Base-by-base conservation (phyloP, 345 rosid species). In the Carallia pectinifolia region DNA sequence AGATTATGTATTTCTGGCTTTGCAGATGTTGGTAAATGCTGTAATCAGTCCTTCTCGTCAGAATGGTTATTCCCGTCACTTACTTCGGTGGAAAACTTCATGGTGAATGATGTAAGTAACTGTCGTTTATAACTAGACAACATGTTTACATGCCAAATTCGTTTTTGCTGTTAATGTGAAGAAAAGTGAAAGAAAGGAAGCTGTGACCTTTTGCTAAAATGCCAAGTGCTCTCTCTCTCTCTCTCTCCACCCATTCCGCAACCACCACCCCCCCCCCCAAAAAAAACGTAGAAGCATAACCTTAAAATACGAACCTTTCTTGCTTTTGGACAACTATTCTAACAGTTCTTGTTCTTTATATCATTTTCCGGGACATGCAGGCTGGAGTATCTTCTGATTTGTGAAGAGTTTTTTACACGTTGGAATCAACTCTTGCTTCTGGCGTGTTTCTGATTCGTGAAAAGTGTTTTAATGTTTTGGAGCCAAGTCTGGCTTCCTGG, bases 11-110 rank as follows among this genome's bases (percentile, higher is more conserved):
- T 37, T 36, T 50, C 6, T 71, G 56, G 54, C 62, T 54, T 56
- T 78, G 60, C 80, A 84, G 88, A 65, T 79, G 72, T 19, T 61
- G 53, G 52, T 15, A 68, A 74, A 65, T 74, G 59, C 40, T 37
- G 68, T 69, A 72, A 38, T 50, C 30, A 40, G 55, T 48, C 76
- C 30, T 87, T 82, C 76, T 44, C 68, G 18, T 85, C 74, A 38
- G 83, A 89, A 81, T 89, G 96, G 96, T 66, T 83, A 68, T 81
- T 83, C 60, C 94, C 94, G 52, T 81, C 75, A 15, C 82, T 83
- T 53, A 74, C 74, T 72, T 75, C 54, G 60, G 65, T 52, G 38
- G 92, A 92, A 74, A 83, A 75, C 44, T 90, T 90, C 71, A 59
- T 74, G 17, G 82, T 88, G 73, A 76, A 76, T 62, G 83, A 86